Conservation (phyloP, 371 early-diverging fungal species). For the Thermomucor indicae-seudaticae region DNA sequence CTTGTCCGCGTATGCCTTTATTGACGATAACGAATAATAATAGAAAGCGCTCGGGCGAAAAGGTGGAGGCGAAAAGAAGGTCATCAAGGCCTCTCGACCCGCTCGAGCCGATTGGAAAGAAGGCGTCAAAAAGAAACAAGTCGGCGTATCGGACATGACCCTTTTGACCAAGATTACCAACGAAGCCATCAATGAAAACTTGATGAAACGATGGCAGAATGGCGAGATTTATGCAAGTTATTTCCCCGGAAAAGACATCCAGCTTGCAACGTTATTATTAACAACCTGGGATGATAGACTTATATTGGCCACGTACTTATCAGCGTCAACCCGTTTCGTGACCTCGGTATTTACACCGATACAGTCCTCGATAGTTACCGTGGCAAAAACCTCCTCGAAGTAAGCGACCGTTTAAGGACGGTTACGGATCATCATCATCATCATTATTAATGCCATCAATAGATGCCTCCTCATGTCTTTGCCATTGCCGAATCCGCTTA, state of each 20-base stretch:
- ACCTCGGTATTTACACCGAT: slow-evolving; percentile 80
- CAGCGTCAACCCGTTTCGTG: slow-evolving; percentile 86
- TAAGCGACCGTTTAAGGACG: slow-evolving; percentile 18
- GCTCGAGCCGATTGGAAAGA: slow-evolving; percentile 84
- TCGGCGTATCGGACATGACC: slow-evolving; percentile 86
- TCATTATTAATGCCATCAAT: slow-evolving; percentile 2
- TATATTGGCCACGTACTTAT: slow-evolving; percentile 89
- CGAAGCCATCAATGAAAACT: slow-evolving; percentile 82
- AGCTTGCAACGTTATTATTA: too few species aligned
- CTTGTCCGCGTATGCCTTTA: too few species aligned
- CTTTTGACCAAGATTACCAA: slow-evolving; percentile 79
- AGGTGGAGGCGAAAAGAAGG: slow-evolving; percentile 42
- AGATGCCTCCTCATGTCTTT: slow-evolving; percentile 86
- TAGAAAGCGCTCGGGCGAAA: slow-evolving; percentile 36
- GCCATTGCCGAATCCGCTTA: slow-evolving; percentile 85
- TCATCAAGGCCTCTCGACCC: slow-evolving; percentile 49
- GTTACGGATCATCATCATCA: background rate
- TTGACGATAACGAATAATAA: too few species aligned
- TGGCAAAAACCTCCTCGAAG: slow-evolving; percentile 84
- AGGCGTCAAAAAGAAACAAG: slow-evolving; percentile 78
- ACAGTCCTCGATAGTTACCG: slow-evolving; percentile 67
- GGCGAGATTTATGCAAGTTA: slow-evolving; percentile 79
- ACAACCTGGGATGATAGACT: slow-evolving; percentile 47
- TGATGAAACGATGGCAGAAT: slow-evolving; percentile 79
- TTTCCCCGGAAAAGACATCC: too few species aligned